Conservation (phyloP, 208 protist genomes). For the Blastocrithidia nonstop region DNA sequence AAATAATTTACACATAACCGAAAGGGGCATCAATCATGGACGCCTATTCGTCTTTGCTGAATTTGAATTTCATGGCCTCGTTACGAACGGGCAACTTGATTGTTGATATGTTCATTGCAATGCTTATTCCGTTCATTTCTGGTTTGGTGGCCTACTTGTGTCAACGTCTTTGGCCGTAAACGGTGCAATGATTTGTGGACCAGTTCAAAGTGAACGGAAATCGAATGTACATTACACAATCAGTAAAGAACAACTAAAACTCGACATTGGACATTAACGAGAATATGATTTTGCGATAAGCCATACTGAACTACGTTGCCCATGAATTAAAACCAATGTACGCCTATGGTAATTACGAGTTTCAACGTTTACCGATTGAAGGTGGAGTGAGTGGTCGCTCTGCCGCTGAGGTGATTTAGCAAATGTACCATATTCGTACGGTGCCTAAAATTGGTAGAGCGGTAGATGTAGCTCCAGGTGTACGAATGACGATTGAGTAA, state of each 20-base stretch:
- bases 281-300: constrained; percentile 26
- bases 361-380: constrained; percentile 8
- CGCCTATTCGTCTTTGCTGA: constrained; percentile 58
- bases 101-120: constrained; percentile 67
- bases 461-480: background rate
- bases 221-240: constrained; percentile 6
- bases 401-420: background rate
- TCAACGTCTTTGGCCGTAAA: constrained; percentile 20
- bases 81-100: constrained; percentile 70
- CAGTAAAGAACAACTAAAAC: background rate
- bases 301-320: constrained; percentile 40
- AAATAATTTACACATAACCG: background rate
- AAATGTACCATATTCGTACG: constrained; percentile 1
- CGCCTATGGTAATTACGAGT: constrained; percentile 22
- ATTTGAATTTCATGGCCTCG: constrained; percentile 79
- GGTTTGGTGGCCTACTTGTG: constrained; percentile 25
- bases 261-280: constrained; percentile 5
- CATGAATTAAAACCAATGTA: constrained; percentile 22
- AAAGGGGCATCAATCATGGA: constrained; percentile 29
- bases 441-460: background rate
- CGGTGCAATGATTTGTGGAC: constrained; percentile 7
- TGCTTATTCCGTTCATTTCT: constrained; percentile 56
- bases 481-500: background rate
- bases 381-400: background rate
- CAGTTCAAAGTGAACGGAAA: background rate